Evolutionary conservation across 2,329 filamentous ascomycete genomes (phyloP).

Genomic region (Dactylonectria estremocensis): DNA sequence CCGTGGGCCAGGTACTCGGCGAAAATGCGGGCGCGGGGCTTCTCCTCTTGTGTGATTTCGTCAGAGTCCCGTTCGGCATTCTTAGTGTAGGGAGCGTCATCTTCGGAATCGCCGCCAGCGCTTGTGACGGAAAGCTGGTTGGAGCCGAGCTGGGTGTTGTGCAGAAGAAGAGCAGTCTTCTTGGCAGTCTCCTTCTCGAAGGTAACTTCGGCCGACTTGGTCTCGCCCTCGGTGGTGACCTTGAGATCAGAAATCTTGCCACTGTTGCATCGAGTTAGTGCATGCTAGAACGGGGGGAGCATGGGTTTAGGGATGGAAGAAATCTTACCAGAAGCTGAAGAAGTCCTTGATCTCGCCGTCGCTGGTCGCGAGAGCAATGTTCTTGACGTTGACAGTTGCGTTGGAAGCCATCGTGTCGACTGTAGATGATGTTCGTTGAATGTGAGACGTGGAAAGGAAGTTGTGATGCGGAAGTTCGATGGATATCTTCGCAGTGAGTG

Average conservation of each 20-base stretch:
- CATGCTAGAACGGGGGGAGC: background rate
- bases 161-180: conserved; percentile 95
- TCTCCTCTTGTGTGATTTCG: conserved; percentile 94
- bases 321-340: conserved; percentile 91
- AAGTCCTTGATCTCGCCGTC: conserved; percentile 96
- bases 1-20: conserved; percentile 98
- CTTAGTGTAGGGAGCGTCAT: conserved; percentile 71
- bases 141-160: conserved; percentile 94
- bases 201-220: conserved; percentile 89
- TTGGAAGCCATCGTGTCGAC: conserved; percentile 67
- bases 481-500: conserved; percentile 13
- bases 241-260: conserved; percentile 92
- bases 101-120: conserved; percentile 75
- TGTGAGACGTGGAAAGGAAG: background rate
- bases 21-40: conserved; percentile 92
- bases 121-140: conserved; percentile 85
- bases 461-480: background rate
- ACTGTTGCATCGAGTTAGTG: conserved; percentile 61
- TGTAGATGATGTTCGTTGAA: conserved; percentile 3
- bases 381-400: conserved; percentile 86
- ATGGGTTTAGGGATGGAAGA: background rate
- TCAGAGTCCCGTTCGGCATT: conserved; percentile 73
- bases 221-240: conserved; percentile 77
- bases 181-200: conserved; percentile 98
- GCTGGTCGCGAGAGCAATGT: conserved; percentile 85